These are phyloP conservation scores for Avena atlantica DNA, from an alignment of 176 grass and related monocot genomes.

Conservation along the genomic window DNA sequence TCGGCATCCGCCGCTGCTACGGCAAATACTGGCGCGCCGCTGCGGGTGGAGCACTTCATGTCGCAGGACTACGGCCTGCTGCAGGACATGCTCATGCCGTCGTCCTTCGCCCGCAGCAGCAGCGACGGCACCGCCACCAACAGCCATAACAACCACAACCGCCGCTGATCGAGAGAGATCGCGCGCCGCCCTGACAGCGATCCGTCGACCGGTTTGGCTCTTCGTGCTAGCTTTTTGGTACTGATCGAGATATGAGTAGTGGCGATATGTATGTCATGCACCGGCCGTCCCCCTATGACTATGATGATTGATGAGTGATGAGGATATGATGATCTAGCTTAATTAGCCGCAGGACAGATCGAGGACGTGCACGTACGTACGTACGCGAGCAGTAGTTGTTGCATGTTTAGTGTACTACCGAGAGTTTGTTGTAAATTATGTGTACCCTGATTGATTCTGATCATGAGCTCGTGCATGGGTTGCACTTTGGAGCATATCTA, in stretches of 20 bases:
- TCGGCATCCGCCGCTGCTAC: neutral
- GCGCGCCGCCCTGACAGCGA: conserved; percentile 22
- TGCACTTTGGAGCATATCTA: conserved; percentile 33
- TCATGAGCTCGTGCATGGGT: conserved; percentile 21
- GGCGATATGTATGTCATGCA: neutral
- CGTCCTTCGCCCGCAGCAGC: conserved; percentile 55
- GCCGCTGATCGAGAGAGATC: conserved; percentile 21
- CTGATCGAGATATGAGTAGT: neutral
- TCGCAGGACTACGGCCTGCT: conserved; percentile 76
- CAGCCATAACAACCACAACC: conserved; percentile 2
- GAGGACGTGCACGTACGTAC: neutral
- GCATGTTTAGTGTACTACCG: neutral
- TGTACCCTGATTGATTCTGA: conserved; percentile 42
- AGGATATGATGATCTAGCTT: conserved; percentile 18
- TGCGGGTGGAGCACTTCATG: conserved; percentile 69
- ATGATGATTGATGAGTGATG: neutral
- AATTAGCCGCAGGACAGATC: neutral
- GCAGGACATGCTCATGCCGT: conserved; percentile 73
- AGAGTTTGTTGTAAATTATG: conserved; percentile 21
- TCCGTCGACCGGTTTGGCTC: conserved; percentile 17
- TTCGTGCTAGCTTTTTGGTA: conserved; percentile 35
- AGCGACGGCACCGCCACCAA: conserved; percentile 3
- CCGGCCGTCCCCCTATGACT: neutral
- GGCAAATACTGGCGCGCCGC: neutral
- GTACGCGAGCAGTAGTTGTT: neutral